Evolutionary conservation across 495 filamentous ascomycete genomes (phyloP).

Genomic region (Paragyromitra xinjiangensis): DNA sequence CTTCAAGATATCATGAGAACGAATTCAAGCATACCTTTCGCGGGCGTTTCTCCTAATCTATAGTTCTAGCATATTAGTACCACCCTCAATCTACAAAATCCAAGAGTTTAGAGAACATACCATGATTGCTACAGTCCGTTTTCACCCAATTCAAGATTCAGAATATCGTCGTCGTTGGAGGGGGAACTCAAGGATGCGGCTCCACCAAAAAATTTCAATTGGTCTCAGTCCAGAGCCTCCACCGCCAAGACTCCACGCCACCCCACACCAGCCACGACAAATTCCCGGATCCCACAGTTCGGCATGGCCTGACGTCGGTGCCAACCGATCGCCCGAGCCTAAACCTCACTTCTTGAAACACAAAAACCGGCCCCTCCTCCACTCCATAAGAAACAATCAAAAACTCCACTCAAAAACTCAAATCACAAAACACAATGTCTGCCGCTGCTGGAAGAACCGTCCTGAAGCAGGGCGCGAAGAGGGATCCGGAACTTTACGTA

Average conservation of each 20-base stretch:
- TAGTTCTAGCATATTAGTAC: conserved; percentile 30
- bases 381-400: neutral
- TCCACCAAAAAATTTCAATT: conserved; percentile 34
- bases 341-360: conserved; percentile 17
- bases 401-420: conserved; percentile 5
- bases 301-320: conserved; percentile 39
- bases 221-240: neutral
- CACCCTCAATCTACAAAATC: neutral
- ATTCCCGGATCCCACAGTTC: conserved; percentile 19
- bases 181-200: conserved; percentile 30
- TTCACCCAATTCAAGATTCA: neutral
- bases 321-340: neutral
- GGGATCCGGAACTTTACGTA: conserved; percentile 85
- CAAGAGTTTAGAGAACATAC: neutral
- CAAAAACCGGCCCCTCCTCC: conserved; percentile 5
- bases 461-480: conserved; percentile 73
- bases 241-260: neutral
- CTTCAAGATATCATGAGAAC: neutral
- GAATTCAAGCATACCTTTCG: conserved; percentile 46
- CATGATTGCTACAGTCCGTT: conserved; percentile 24
- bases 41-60: conserved; percentile 56
- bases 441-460: conserved; percentile 59
- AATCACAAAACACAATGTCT: conserved; percentile 38
- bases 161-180: conserved; percentile 14
- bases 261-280: conserved; percentile 21